phyloP scores from a whole-genome alignment of 78 protist species.

The Chrysochromulina parva region DNA sequence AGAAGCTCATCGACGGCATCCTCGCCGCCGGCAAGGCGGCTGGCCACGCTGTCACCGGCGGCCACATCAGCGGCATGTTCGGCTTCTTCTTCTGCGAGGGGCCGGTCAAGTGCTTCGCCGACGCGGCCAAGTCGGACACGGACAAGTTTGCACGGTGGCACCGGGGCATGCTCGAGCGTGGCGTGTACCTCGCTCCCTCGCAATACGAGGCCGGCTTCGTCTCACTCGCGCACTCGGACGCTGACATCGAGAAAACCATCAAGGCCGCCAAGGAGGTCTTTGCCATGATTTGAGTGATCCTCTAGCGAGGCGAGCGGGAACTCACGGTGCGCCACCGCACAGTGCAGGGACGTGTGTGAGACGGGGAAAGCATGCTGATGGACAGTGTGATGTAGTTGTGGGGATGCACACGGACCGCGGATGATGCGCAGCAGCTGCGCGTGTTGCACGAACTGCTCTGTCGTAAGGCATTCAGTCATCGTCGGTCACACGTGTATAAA shows the following conservation, averaged over 20 bases:
- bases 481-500: too few relatives aligned
- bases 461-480: too few relatives aligned
- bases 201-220: slow-evolving; percentile 58
- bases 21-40: slow-evolving; percentile 46
- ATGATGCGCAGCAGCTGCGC: too few relatives aligned
- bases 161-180: slow-evolving; percentile 58
- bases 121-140: slow-evolving; percentile 48
- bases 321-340: too few relatives aligned
- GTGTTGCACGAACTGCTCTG: too few relatives aligned
- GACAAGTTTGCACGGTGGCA: slow-evolving; percentile 45
- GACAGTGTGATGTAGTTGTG: too few relatives aligned
- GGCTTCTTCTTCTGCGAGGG: slow-evolving; percentile 58
- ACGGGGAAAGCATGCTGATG: too few relatives aligned
- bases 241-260: slow-evolving; percentile 41
- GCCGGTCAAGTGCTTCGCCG: slow-evolving; percentile 45
- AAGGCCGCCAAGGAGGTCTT: slow-evolving; percentile 51
- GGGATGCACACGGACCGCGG: too few relatives aligned
- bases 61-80: slow-evolving; percentile 52
- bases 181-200: slow-evolving; percentile 59
- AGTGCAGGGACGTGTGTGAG: too few relatives aligned
- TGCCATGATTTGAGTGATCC: background rate
- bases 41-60: slow-evolving; percentile 39
- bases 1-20: slow-evolving; percentile 49
- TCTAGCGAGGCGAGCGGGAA: too few relatives aligned
- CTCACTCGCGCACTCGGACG: slow-evolving; percentile 49